Base-by-base conservation (phyloP, 129 eudicot genomes). In the Arctium lappa region DNA sequence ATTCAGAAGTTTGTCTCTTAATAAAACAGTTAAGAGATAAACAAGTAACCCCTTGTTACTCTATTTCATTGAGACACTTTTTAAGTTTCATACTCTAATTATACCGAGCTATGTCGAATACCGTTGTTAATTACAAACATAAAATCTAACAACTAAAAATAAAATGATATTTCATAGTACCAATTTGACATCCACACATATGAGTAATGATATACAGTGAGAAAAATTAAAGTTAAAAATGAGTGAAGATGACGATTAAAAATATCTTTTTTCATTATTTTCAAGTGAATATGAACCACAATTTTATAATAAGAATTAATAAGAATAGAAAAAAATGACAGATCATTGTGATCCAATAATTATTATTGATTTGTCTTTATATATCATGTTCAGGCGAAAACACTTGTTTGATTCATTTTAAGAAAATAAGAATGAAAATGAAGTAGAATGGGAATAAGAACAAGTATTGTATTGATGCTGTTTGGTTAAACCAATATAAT, bases 251-350 rank as follows among this genome's bases (percentile, higher is more conserved):
- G 34, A 6, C 66, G n/a, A 37, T 9, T 11, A 32, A 65, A 11
- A 33, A 13, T 66, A 6, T 56, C 40, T 71, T 80, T 71, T 44
- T 8, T 22, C 27, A 22, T 22, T 22, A 22, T 22, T 22, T 22
- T 22, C 27, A 80, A 46, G 18, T 80, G 63, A 71, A 80, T 80
- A 71, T n/a, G 70, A 71, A 50, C 83, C 77, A 80, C 77, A 8
- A 80, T 8, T 71, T 70, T 80, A 33, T 18, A 80, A 80, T 10
- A 53, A 53, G 65, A 53, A 12, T 15, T 53, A 53, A 7, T 13
- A 15, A 37, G 10, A 46, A 1, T 16, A 70, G 70, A 0, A 33
- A 29, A 38, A 48, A 11, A 34, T 33, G 48, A 27, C 69, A 33
- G 36, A 69, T 69, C 30, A 48, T 22, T 39, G 5, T 42, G 46